A percentile compares a stretch with the other conserved stretches of the same genome.
Conservation (phyloP, 805 yeast genomes). For the Starmerella stellata region DNA sequence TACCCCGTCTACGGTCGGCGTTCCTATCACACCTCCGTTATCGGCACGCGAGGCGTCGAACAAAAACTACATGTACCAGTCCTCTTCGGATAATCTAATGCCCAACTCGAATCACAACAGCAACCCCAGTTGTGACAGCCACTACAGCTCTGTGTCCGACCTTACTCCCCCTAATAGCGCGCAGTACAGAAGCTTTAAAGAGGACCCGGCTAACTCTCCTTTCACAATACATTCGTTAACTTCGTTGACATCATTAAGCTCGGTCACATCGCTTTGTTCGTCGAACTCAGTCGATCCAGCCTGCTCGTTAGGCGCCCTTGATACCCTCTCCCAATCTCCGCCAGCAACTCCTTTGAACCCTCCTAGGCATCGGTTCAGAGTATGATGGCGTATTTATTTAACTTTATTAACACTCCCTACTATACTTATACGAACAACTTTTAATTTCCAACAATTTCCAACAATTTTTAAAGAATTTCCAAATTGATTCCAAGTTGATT, state of each 20-base stretch:
- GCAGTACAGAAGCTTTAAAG: neutral
- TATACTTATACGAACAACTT: neutral
- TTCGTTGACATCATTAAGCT: slow-evolving; percentile 11
- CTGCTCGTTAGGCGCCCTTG: slow-evolving; percentile 5
- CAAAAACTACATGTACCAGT: neutral
- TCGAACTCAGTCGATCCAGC: slow-evolving; percentile 5
- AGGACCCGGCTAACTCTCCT: slow-evolving; percentile 12
- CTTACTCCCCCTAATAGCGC: slow-evolving; percentile 13
- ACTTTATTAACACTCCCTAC: neutral
- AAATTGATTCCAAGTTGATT: too few relatives aligned
- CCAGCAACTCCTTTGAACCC: slow-evolving; percentile 17
- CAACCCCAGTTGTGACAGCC: neutral
- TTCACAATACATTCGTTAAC: slow-evolving; percentile 12
- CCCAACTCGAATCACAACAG: neutral
- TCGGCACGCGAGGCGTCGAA: slow-evolving; percentile 12
- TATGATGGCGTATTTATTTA: slow-evolving; percentile 4
- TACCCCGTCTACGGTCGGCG: slow-evolving; percentile 11
- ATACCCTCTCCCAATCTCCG: slow-evolving; percentile 13
- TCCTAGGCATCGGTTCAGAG: slow-evolving; percentile 15
- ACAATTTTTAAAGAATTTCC: too few relatives aligned
- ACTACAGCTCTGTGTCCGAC: slow-evolving; percentile 4
- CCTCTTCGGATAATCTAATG: neutral
- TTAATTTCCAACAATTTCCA: too few relatives aligned
- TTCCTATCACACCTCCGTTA: slow-evolving; percentile 24
- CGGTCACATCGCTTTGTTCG: slow-evolving; percentile 10